Evolutionary conservation across 2,329 filamentous ascomycete species (phyloP).

Genomic region (Colletotrichum phormii): DNA sequence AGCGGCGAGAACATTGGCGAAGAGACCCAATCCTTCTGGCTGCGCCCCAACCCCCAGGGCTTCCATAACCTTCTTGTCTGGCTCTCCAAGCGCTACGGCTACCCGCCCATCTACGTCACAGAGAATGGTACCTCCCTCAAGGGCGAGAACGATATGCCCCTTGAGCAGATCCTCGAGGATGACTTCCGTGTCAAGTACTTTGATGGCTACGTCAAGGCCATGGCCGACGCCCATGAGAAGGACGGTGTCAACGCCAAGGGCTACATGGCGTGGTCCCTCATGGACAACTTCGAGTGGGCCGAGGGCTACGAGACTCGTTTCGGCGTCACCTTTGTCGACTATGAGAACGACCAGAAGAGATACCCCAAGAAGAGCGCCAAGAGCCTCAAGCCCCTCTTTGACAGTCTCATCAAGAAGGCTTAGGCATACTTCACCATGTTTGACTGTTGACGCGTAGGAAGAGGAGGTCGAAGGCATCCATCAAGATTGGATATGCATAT

Average conservation of each 20-base stretch:
- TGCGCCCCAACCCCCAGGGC: slow-evolving; percentile 79
- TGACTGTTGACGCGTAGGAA: not conserved
- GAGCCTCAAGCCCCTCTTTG: slow-evolving; percentile 77
- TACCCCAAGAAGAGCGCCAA: slow-evolving; percentile 87
- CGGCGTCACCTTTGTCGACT: slow-evolving; percentile 87
- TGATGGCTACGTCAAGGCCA: slow-evolving; percentile 78
- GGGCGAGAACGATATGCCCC: slow-evolving; percentile 80
- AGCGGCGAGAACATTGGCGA: slow-evolving; percentile 79
- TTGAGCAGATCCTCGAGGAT: slow-evolving; percentile 80
- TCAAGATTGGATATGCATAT: slow-evolving; percentile 15
- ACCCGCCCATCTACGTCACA: slow-evolving; percentile 86
- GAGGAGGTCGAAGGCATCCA: not conserved
- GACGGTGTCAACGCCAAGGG: slow-evolving; percentile 84
- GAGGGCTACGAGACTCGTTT: slow-evolving; percentile 90
- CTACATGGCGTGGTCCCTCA: slow-evolving; percentile 88
- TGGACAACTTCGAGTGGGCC: slow-evolving; percentile 96
- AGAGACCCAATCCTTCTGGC: slow-evolving; percentile 86
- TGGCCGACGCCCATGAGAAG: slow-evolving; percentile 77
- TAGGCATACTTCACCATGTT: slow-evolving; percentile 40
- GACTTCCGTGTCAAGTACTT: slow-evolving; percentile 87
- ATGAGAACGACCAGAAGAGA: slow-evolving; percentile 81
- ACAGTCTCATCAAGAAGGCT: slow-evolving; percentile 74
- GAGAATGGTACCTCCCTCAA: slow-evolving; percentile 90
- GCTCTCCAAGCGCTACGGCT: slow-evolving; percentile 80
- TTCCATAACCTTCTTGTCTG: slow-evolving; percentile 83